Evolutionary conservation across 768 basidiomycete species (phyloP).

Genomic region (Auricularia cornea): DNA sequence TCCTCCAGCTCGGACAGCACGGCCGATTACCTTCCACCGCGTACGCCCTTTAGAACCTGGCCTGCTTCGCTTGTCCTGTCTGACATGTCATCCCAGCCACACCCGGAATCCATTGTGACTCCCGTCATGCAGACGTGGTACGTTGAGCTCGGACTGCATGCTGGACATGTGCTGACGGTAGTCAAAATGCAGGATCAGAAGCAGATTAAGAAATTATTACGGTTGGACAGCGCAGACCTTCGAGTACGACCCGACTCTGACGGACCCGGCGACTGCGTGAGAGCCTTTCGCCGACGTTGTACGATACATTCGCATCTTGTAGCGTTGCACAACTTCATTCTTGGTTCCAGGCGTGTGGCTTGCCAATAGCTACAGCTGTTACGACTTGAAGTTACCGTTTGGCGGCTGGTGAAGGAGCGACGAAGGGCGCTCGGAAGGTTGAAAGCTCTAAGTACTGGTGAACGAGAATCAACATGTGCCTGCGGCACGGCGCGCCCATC

Average conservation of each 20-base stretch:
- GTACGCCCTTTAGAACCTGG: not conserved
- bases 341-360: not conserved
- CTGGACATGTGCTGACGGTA: too few relatives aligned
- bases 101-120: not conserved
- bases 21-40: slow-evolving; percentile 4
- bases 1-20: not conserved
- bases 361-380: too few relatives aligned
- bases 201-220: not conserved
- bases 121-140: not conserved
- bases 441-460: too few relatives aligned
- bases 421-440: too few relatives aligned
- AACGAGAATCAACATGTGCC: too few relatives aligned
- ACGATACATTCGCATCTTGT: not conserved
- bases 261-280: not conserved
- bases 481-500: too few relatives aligned
- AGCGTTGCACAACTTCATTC: too few relatives aligned
- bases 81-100: not conserved
- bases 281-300: not conserved
- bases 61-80: not conserved
- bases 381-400: too few relatives aligned
- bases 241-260: not conserved
- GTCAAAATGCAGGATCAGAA: not conserved
- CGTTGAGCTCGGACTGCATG: not conserved
- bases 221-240: not conserved
- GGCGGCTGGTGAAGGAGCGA: too few relatives aligned